These are phyloP conservation scores for Torulaspora delbrueckii DNA, from an alignment of 805 yeast genomes.

Conservation along the genomic window DNA sequence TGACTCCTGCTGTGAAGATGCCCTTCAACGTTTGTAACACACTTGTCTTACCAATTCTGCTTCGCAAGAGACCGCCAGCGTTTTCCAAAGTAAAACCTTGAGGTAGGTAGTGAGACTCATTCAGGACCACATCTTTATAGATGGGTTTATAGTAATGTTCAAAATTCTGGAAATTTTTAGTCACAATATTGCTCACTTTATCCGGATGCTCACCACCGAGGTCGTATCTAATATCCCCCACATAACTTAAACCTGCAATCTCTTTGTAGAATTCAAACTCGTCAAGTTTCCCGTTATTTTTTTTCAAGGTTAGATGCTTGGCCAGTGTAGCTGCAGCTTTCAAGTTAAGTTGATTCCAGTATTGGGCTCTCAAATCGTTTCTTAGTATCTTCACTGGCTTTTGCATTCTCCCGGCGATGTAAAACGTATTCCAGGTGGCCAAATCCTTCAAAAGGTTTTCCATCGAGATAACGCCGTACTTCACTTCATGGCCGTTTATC, in stretches of 20 bases:
- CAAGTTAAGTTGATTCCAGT: slow-evolving; percentile 71
- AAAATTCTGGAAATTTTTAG: slow-evolving; percentile 66
- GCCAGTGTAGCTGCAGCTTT: slow-evolving; percentile 69
- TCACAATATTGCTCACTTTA: slow-evolving; percentile 80
- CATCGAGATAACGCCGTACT: slow-evolving; percentile 80
- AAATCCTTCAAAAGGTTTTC: slow-evolving; percentile 61
- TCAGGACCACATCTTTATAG: slow-evolving; percentile 35
- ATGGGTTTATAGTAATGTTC: slow-evolving; percentile 68
- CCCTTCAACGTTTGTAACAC: slow-evolving; percentile 77
- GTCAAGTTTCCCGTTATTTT: slow-evolving; percentile 41
- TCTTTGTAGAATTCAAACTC: slow-evolving; percentile 67
- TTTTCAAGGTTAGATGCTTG: slow-evolving; percentile 32
- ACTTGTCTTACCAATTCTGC: slow-evolving; percentile 66
- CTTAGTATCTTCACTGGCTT: slow-evolving; percentile 81
- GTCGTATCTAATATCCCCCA: slow-evolving; percentile 84
- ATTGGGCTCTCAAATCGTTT: slow-evolving; percentile 57
- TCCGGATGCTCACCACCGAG: slow-evolving; percentile 90
- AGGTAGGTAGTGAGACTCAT: slow-evolving; percentile 35
- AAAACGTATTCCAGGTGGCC: slow-evolving; percentile 78
- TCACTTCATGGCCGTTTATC: slow-evolving; percentile 55
- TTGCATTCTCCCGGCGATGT: slow-evolving; percentile 88
- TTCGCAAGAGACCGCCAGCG: slow-evolving; percentile 37
- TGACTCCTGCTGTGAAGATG: slow-evolving; percentile 76
- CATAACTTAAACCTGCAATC: slow-evolving; percentile 75
- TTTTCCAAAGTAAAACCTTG: slow-evolving; percentile 39